Evolutionary conservation across 129 eudicot species (phyloP), one percentile per base, ranked within the genome.

Genomic region (Centrapalus pauciflorus): DNA sequence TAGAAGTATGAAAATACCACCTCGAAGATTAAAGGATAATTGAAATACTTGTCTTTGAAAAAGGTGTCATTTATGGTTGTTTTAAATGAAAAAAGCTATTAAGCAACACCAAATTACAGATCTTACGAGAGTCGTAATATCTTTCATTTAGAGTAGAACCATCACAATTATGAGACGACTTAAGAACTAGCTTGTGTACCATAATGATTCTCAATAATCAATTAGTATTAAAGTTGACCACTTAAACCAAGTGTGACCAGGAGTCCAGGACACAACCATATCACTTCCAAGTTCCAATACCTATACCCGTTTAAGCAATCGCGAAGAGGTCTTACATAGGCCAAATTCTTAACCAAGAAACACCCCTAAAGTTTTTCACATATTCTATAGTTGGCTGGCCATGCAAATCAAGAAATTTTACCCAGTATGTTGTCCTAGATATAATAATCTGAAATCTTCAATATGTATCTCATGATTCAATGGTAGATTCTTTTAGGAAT

Each of bases 341-440:
- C n/a, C n/a, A n/a, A n/a, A n/a, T n/a, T n/a, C n/a, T n/a, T n/a
- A n/a, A n/a, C n/a, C n/a, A n/a, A n/a, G n/a, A n/a, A n/a, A n/a
- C n/a, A n/a, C n/a, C n/a, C n/a, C n/a, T n/a, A n/a, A n/a, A n/a
- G n/a, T n/a, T n/a, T n/a, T 37, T 37, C 9, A 12, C 6, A 7
- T 35, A 56, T 1, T 5, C 43, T 32, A 14, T 8, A 11, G 24
- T 30, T 7, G 0, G 3, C 12, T 11, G 3, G 7, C 69, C 16
- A 40, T 19, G 59, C 55, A 28, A 64, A 45, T 45, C 51, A 14
- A 45, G n/a, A 45, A 63, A 41, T 38, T 57, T 57, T 63, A 27
- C 40, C 54, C 16, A 40, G 24, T 41, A 24, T 34, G 23, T 16
- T n/a, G 52, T 13, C 54, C 55, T 26, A 3, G 27, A 28, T 28